These are phyloP conservation scores for Zizania latifolia DNA, from an alignment of 176 grass and related monocot genomes.

Conservation along the genomic window DNA sequence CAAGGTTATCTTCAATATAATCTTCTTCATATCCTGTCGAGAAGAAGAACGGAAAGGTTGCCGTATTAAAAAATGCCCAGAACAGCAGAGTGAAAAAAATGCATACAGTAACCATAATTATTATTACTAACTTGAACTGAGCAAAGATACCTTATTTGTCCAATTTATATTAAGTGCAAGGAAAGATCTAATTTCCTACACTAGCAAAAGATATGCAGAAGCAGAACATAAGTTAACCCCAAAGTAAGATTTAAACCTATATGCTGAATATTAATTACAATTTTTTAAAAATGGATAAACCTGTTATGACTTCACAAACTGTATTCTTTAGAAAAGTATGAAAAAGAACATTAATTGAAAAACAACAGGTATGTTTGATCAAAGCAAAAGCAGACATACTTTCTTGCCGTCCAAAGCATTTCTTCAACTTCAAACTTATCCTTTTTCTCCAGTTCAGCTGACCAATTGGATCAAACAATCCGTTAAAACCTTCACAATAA, in stretches of 20 bases:
- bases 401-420: neutral
- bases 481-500: neutral
- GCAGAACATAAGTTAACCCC: neutral
- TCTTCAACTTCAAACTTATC: neutral
- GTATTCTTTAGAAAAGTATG: no score
- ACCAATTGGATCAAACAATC: neutral
- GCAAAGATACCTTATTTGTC: neutral
- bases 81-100: neutral
- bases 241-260: neutral
- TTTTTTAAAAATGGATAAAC: no score
- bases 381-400: neutral
- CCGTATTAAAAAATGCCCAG: neutral
- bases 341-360: no score
- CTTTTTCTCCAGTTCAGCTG: neutral
- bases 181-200: neutral
- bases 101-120: neutral
- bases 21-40: neutral
- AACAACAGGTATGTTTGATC: neutral
- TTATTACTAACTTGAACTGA: neutral
- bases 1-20: neutral
- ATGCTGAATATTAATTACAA: no score
- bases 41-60: neutral
- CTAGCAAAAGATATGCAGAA: neutral
- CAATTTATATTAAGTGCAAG: neutral
- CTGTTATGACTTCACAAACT: neutral